Conservation (phyloP, 164 flowering plant species). For the Macadamia integrifolia region DNA sequence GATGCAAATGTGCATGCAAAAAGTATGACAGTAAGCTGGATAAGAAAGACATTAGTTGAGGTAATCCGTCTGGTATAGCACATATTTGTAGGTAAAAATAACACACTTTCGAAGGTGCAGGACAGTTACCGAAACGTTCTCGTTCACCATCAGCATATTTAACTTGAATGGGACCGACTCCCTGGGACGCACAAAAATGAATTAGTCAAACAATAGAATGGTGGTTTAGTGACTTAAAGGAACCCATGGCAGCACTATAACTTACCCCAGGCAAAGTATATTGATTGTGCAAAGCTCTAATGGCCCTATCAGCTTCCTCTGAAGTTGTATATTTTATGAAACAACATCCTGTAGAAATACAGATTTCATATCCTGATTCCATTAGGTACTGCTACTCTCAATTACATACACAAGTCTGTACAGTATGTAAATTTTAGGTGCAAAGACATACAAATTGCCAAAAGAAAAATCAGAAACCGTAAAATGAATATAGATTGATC, state of each 20-base stretch:
- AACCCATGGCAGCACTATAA: constrained; percentile 14
- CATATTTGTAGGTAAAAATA: neutral
- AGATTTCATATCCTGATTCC: constrained; percentile 18
- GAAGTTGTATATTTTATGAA: constrained; percentile 87
- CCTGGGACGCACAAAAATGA: constrained; percentile 41
- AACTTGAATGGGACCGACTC: constrained; percentile 90
- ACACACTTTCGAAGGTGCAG: neutral
- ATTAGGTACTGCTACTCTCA: constrained; percentile 15
- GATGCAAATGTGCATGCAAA: neutral
- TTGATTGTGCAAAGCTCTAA: constrained; percentile 85
- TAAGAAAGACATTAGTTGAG: neutral
- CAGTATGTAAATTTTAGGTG: neutral
- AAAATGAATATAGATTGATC: neutral
- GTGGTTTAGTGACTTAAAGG: neutral
- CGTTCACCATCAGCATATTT: constrained; percentile 98
- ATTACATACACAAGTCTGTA: neutral
- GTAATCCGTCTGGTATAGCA: neutral
- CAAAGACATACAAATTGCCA: neutral
- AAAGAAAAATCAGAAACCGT: neutral
- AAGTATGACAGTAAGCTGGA: neutral
- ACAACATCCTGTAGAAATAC: constrained; percentile 88
- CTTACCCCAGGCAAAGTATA: constrained; percentile 89
- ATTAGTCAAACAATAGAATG: neutral
- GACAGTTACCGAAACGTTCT: constrained; percentile 81
- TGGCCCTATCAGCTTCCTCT: constrained; percentile 95